Conservation (phyloP, 2,329 filamentous ascomycete genomes). For the Aspergillus vadensis region DNA sequence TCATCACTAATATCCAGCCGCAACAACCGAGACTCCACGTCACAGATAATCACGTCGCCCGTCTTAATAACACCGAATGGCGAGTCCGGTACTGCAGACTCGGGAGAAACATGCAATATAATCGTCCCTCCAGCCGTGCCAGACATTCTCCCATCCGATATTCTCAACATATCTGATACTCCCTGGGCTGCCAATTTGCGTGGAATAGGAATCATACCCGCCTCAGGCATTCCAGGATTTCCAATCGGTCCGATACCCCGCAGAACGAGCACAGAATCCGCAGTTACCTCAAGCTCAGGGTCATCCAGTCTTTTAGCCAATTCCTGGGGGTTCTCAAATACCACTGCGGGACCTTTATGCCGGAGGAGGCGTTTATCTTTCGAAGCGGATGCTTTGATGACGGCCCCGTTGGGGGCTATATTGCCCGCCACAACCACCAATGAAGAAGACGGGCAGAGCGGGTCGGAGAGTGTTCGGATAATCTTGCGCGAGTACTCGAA, state of each 20-base stretch:
- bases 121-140: conserved; percentile 59
- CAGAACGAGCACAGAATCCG: conserved; percentile 50
- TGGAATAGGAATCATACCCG: conserved; percentile 55
- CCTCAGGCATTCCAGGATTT: conserved; percentile 56
- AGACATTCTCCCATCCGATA: conserved; percentile 59
- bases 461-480: conserved; percentile 47
- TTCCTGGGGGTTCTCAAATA: conserved; percentile 52
- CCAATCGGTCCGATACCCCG: conserved; percentile 54
- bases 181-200: conserved; percentile 50
- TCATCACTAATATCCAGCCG: conserved; percentile 45
- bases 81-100: conserved; percentile 50
- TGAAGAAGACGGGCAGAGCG: conserved; percentile 48
- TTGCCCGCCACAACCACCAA: conserved; percentile 51
- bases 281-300: conserved; percentile 45
- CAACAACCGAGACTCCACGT: conserved; percentile 22
- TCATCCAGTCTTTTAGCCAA: conserved; percentile 51
- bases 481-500: conserved; percentile 46
- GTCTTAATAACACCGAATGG: conserved; percentile 20
- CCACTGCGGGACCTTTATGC: conserved; percentile 49
- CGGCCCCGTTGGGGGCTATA: conserved; percentile 50
- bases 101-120: conserved; percentile 55
- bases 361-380: conserved; percentile 49
- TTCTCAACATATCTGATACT: conserved; percentile 54
- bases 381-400: conserved; percentile 54
- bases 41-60: too few species aligned